Base-by-base conservation (phyloP, 2,329 filamentous ascomycete species). In the Colletotrichum plurivorum region DNA sequence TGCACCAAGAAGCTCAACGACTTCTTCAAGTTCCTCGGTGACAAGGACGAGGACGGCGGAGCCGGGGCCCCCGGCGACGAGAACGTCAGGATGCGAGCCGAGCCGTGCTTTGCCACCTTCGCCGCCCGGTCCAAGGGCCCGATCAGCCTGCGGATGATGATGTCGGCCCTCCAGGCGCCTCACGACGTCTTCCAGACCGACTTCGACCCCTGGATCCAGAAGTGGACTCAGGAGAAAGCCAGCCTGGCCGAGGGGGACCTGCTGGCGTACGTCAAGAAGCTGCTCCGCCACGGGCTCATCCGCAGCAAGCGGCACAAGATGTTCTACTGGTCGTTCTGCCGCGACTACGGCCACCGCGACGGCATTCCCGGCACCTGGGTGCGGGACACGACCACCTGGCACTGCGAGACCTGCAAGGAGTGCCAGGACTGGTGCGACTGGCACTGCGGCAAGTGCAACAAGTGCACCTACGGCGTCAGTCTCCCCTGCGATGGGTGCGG, bases 1-100 rank as follows among this genome's bases (percentile, higher is more conserved):
- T 46, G 45, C 45, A 46, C 12, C 45, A 46, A 46, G 16, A 46
- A n/a, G 45, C 45, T 46, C 45, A 46, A 46, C 45, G 45, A 46
- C 16, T 4, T 46, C 13, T 46, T 46, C 16, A 18, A 8, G 45
- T 4, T 15, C 45, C 45, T 46, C 45, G 13, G 43, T 5, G 9
- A 46, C n/a, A n/a, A n/a, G n/a, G n/a, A n/a, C n/a, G n/a, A n/a
- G n/a, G n/a, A n/a, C n/a, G n/a, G n/a, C n/a, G n/a, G n/a, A n/a
- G n/a, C n/a, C 2, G 43, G 12, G 12, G 13, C 15, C 43, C 2
- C 4, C 12, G 43, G 43, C 43, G 43, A 46, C 15, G 15, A 31
- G 27, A 31, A 31, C 27, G 5, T 25, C 31, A 36, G 45, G 45
- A n/a, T 46, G 45, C 45, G 6, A 5, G 45, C 45, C 45, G 12